Base-by-base conservation (phyloP, 768 basidiomycete genomes). In the Podaxis carcinomalis region DNA sequence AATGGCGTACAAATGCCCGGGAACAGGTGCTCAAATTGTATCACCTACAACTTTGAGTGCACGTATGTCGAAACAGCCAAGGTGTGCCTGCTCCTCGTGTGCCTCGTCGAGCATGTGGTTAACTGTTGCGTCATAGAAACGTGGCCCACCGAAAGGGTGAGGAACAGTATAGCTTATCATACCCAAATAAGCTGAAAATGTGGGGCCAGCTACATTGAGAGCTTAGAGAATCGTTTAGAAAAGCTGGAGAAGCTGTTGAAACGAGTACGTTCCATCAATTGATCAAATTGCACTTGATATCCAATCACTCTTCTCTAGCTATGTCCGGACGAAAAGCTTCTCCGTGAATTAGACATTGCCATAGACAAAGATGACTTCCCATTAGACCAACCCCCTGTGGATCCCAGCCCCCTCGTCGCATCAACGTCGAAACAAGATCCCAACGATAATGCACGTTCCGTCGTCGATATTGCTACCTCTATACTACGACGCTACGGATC, bases 1-100 rank as follows among this genome's bases (percentile, higher is more conserved):
- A 88, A 92, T 73, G 90, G 90, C 61, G 84, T 82, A 2, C 86
- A 85, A 66, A 87, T 84, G 83, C 82, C 85, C 1, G 80, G 79
- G 32, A 85, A 86, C 66, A 71, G 78, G 57, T 91, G 89, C 69
- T 84, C 86, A 1, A 89, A 89, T 70, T 90, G 88, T 68, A 76
- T 82, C 27, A 77, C 85, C 3, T 87, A 83, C 68, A 82, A 77
- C 63, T 79, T 80, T 42, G 83, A 86, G 4, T 91, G 89, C 73
- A 86, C 84, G 0, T 89, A 91, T 69, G 74, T 87, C 53, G 86
- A 88, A 69, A 80, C 84, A 1, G 86, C 86, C 25, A 88, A 87
- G 80, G 86, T 86, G 62, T 46, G 80, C 68, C 21, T n/a, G 39
- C 47, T 14, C 36, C 54, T 52, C 25, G 39, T 2, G 37, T 27